Evolutionary conservation across 768 basidiomycete genomes (phyloP).

Genomic region (Lactarius tabidus): DNA sequence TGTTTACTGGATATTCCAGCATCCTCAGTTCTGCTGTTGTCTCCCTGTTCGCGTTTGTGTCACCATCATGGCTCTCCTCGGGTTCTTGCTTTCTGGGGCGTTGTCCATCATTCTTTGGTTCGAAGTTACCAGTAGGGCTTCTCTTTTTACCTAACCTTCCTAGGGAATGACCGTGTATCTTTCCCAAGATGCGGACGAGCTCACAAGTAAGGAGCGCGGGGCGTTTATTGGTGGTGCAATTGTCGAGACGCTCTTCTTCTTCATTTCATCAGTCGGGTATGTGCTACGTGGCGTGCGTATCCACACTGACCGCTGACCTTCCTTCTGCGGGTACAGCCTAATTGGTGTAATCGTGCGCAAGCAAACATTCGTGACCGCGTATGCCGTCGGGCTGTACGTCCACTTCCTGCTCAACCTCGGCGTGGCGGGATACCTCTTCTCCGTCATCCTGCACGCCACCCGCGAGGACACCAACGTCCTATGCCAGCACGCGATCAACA

Average conservation of each 20-base stretch:
- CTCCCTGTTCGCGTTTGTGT: constrained; percentile 61
- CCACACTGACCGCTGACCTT: constrained; percentile 1
- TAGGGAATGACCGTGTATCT: constrained; percentile 30
- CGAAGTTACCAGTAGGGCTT: constrained; percentile 51
- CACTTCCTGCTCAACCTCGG: constrained; percentile 55
- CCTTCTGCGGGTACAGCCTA: constrained; percentile 39
- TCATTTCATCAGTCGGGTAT: constrained; percentile 56
- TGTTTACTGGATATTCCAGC: constrained; percentile 22
- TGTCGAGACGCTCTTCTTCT: constrained; percentile 50
- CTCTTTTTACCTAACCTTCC: constrained; percentile 30
- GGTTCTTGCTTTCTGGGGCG: constrained; percentile 50
- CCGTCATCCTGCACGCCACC: constrained; percentile 44
- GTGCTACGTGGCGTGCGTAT: constrained; percentile 15
- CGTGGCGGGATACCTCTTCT: constrained; percentile 50
- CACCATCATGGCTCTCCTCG: constrained; percentile 48
- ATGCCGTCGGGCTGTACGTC: constrained; percentile 52
- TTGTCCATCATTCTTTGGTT: constrained; percentile 58
- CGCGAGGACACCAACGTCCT: constrained; percentile 39
- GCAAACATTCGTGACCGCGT: constrained; percentile 53
- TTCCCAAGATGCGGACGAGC: constrained; percentile 15
- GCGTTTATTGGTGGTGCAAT: constrained; percentile 50
- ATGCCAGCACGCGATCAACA: constrained; percentile 44
- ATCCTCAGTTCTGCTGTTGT: constrained; percentile 53
- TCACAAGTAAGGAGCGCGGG: constrained; percentile 32
- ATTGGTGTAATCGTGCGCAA: constrained; percentile 62